Conservation (phyloP, 345 rosid genomes). For the Carallia brachiata region DNA sequence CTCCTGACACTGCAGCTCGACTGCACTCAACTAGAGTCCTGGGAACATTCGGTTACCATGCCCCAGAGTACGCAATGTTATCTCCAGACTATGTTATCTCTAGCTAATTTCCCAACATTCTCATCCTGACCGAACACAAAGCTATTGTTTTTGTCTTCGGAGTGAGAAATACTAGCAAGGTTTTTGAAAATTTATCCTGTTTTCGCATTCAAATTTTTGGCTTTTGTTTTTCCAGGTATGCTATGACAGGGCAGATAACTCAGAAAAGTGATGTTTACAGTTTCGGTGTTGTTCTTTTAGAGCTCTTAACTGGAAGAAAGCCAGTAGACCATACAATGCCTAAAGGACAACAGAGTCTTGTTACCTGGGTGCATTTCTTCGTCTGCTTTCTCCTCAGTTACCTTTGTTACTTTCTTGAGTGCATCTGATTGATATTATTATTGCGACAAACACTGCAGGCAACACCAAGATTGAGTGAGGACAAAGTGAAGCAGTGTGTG, state of each 20-base stretch:
- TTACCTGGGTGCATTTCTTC: constrained; percentile 73
- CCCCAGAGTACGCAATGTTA: constrained; percentile 70
- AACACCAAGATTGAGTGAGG: constrained; percentile 96
- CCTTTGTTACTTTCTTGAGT: not conserved
- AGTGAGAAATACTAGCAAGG: too few relatives aligned
- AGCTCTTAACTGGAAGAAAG: constrained; percentile 92
- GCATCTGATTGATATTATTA: not conserved
- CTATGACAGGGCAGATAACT: constrained; percentile 97
- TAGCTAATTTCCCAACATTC: too few relatives aligned
- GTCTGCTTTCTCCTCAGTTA: not conserved
- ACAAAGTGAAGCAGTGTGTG: constrained; percentile 95
- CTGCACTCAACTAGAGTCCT: constrained; percentile 93
- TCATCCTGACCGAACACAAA: too few relatives aligned
- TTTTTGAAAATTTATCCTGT: not conserved
- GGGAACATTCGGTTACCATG: constrained; percentile 99
- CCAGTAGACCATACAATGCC: constrained; percentile 99
- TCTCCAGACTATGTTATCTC: not conserved
- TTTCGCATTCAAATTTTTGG: not conserved
- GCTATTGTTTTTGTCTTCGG: too few relatives aligned
- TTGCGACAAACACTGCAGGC: constrained; percentile 48
- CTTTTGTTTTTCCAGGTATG: constrained; percentile 57
- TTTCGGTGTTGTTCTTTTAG: constrained; percentile 95
- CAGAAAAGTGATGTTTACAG: constrained; percentile 98
- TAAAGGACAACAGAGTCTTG: constrained; percentile 98
- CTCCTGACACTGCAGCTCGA: constrained; percentile 87